Conservation (phyloP, 108 stramenopile species). For the Fistulifera solaris region DNA sequence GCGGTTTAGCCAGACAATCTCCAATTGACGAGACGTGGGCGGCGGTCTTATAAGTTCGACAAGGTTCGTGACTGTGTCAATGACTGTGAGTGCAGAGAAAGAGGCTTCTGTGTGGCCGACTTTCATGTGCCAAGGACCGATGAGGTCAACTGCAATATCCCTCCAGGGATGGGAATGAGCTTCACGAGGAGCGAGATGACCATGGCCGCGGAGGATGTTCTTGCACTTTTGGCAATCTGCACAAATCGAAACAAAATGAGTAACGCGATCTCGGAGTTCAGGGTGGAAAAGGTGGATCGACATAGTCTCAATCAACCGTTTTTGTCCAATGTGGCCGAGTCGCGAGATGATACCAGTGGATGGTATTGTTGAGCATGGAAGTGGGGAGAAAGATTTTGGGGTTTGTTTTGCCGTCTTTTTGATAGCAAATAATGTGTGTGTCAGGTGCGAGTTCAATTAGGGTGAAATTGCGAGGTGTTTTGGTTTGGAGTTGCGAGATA, state of each 20-base stretch:
- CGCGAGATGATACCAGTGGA: not conserved
- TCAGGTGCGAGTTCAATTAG: not conserved
- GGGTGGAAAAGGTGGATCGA: not conserved
- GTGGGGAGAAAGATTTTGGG: conserved; percentile 17
- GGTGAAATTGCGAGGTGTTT: not conserved
- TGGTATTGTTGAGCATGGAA: not conserved
- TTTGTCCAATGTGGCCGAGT: not conserved
- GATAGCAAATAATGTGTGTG: too few relatives aligned
- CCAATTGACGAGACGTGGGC: conserved; percentile 17
- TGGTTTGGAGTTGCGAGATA: not conserved
- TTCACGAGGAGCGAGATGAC: conserved; percentile 13
- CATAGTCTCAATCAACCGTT: not conserved
- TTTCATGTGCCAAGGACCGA: conserved; percentile 31
- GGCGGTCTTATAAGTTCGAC: conserved; percentile 21
- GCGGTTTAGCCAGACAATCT: conserved; percentile 27
- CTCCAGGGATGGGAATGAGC: conserved; percentile 13
- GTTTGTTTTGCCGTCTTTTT: conserved; percentile 10
- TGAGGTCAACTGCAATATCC: conserved; percentile 23
- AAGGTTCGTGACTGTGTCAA: conserved; percentile 37
- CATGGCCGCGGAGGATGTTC: conserved; percentile 7
- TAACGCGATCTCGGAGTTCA: not conserved
- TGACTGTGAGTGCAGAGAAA: conserved; percentile 12
- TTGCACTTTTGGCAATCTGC: not conserved
- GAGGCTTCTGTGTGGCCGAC: not conserved
- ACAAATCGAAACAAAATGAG: not conserved